Conservation (phyloP, 306 rosid species). For the Gleditsia sinensis region DNA sequence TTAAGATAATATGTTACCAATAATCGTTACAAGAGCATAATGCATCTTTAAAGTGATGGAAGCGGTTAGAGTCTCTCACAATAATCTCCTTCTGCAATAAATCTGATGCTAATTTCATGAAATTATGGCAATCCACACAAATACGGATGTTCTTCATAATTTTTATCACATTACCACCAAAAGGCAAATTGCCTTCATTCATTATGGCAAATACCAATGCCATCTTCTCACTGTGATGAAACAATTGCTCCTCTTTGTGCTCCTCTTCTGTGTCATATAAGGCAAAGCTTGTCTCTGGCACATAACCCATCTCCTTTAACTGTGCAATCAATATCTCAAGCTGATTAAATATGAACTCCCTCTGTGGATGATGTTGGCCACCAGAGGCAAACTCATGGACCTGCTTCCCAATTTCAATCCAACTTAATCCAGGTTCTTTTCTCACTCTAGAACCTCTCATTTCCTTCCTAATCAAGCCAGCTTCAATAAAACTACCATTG, state of each 20-base stretch:
- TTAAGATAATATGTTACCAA: constrained; percentile 54
- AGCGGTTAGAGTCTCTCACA: constrained; percentile 89
- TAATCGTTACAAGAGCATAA: constrained; percentile 80
- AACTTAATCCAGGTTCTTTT: constrained; percentile 90
- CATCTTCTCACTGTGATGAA: constrained; percentile 86
- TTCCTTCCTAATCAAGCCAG: constrained; percentile 64
- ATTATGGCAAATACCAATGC: constrained; percentile 74
- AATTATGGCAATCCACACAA: constrained; percentile 89
- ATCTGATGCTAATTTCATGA: constrained; percentile 80
- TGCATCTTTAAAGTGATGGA: constrained; percentile 74
- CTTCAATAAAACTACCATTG: constrained; percentile 65
- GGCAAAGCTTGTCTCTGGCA: constrained; percentile 67
- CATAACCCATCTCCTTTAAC: constrained; percentile 81
- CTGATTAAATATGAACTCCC: constrained; percentile 45
- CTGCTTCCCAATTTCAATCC: constrained; percentile 73
- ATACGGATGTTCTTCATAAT: constrained; percentile 91
- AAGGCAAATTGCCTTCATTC: constrained; percentile 51
- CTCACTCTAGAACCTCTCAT: constrained; percentile 72
- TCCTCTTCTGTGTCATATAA: constrained; percentile 74
- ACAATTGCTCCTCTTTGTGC: constrained; percentile 80
- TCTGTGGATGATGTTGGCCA: constrained; percentile 60
- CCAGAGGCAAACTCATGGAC: constrained; percentile 88
- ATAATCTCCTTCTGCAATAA: constrained; percentile 65
- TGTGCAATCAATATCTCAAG: constrained; percentile 64
- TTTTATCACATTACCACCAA: constrained; percentile 47